Percentiles rank a stretch among this genome's conserved stretches.
Evolutionary conservation across 2,329 filamentous ascomycete genomes (phyloP).

Genomic region (Huntiella bhutanensis): DNA sequence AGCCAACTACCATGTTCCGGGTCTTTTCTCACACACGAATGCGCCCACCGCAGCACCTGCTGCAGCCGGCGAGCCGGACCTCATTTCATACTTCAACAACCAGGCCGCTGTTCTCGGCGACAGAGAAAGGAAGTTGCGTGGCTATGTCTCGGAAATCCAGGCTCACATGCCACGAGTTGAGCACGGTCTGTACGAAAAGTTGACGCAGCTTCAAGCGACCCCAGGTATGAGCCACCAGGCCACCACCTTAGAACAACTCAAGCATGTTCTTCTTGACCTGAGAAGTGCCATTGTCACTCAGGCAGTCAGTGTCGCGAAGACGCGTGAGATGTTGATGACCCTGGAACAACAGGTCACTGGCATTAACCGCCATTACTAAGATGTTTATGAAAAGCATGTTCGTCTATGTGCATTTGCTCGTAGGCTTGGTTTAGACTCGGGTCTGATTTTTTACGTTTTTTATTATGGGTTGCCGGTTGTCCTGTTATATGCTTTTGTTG

Average conservation of each 20-base stretch:
- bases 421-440: not conserved
- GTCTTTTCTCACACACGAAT: slow-evolving; percentile 21
- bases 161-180: slow-evolving; percentile 29
- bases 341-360: slow-evolving; percentile 23
- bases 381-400: too few species aligned
- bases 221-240: slow-evolving; percentile 11
- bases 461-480: not conserved
- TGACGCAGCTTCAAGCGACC: slow-evolving; percentile 14
- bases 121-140: slow-evolving; percentile 25
- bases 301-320: slow-evolving; percentile 25
- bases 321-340: slow-evolving; percentile 23
- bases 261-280: slow-evolving; percentile 21
- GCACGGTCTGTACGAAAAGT: slow-evolving; percentile 24
- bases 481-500: too few species aligned
- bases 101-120: slow-evolving; percentile 25
- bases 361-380: not conserved
- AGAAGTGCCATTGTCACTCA: slow-evolving; percentile 23
- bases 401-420: too few species aligned
- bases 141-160: slow-evolving; percentile 27
- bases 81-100: slow-evolving; percentile 27
- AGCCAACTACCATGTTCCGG: slow-evolving; percentile 30
- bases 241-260: slow-evolving; percentile 18
- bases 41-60: slow-evolving; percentile 19
- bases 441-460: not conserved
- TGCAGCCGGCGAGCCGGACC: slow-evolving; percentile 23